These are phyloP conservation scores for Takakia lepidozioides DNA, from an alignment of 225 moss, liverwort and hornwort genomes.

Conservation along the genomic window DNA sequence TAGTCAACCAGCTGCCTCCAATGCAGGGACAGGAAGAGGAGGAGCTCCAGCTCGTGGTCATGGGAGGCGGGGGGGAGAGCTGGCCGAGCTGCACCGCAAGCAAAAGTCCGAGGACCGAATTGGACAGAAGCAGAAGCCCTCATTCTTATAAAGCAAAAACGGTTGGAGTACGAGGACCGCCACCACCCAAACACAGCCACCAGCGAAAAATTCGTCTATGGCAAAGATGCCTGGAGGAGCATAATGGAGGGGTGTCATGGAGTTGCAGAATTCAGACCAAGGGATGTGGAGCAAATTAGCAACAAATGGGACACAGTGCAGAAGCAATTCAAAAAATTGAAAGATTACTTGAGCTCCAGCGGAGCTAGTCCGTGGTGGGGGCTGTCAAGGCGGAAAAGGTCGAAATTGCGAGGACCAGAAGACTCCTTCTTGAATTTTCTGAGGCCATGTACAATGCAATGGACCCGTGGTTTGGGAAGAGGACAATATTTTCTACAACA, in stretches of 20 bases:
- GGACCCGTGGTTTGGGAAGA: background rate
- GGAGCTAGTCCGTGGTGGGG: background rate
- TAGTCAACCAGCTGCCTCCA: too few relatives aligned
- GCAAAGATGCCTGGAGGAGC: background rate
- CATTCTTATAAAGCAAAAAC: background rate
- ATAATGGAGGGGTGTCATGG: background rate
- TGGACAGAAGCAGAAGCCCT: background rate
- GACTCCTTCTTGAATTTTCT: background rate
- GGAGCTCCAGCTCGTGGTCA: too few relatives aligned
- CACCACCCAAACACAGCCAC: too few relatives aligned
- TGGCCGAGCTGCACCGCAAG: too few relatives aligned
- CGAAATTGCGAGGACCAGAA: background rate
- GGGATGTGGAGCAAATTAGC: too few relatives aligned
- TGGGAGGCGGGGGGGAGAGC: too few relatives aligned
- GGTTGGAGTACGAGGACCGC: background rate
- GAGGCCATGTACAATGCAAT: background rate
- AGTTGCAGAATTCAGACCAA: background rate
- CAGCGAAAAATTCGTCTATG: slow-evolving; percentile 1
- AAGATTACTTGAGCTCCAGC: background rate
- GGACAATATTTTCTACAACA: background rate
- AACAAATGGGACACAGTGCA: too few relatives aligned
- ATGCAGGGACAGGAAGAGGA: too few relatives aligned
- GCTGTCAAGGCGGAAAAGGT: background rate
- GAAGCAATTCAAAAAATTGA: slow-evolving; percentile 1
- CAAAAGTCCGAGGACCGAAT: background rate